phyloP scores from a whole-genome alignment of 2,329 filamentous ascomycete species.

The Fusarium fracticaudum region DNA sequence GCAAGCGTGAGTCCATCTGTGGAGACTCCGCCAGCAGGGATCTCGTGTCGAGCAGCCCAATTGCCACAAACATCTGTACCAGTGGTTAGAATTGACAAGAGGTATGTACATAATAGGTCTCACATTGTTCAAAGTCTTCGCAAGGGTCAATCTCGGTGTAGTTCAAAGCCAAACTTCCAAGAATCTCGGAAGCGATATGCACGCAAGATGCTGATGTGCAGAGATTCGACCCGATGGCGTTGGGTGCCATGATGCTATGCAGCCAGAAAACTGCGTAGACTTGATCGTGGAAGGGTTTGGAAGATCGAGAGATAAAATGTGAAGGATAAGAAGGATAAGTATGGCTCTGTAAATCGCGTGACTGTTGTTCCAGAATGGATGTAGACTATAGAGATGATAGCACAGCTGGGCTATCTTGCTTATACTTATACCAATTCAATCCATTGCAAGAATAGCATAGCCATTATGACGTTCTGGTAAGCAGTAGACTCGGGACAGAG shows the following conservation, averaged over 20 bases:
- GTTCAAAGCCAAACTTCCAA: conserved; percentile 46
- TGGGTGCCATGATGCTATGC: not conserved
- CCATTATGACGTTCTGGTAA: not conserved
- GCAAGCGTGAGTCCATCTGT: not conserved
- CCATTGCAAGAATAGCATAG: not conserved
- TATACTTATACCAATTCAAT: not conserved
- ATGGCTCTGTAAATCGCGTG: accelerated
- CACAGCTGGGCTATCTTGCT: not conserved
- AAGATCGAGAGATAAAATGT: too few species aligned
- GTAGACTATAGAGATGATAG: not conserved
- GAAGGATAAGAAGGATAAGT: not conserved
- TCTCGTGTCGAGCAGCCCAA: conserved; percentile 66
- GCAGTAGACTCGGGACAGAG: not conserved
- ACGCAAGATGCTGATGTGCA: conserved; percentile 43
- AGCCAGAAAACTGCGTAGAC: not conserved
- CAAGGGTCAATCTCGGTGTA: conserved; percentile 74
- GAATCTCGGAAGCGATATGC: conserved; percentile 45
- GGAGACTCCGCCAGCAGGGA: conserved; percentile 67
- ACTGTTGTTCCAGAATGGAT: not conserved
- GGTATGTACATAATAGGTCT: accelerated
- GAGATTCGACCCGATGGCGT: not conserved
- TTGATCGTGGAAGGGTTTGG: accelerated
- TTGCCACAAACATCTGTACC: conserved; percentile 65
- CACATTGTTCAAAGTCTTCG: conserved; percentile 69
- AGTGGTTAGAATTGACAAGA: not conserved